These are phyloP conservation scores for Monosporascus sp. DNA, from an alignment of 2,329 filamentous ascomycete genomes.

Conservation along the genomic window DNA sequence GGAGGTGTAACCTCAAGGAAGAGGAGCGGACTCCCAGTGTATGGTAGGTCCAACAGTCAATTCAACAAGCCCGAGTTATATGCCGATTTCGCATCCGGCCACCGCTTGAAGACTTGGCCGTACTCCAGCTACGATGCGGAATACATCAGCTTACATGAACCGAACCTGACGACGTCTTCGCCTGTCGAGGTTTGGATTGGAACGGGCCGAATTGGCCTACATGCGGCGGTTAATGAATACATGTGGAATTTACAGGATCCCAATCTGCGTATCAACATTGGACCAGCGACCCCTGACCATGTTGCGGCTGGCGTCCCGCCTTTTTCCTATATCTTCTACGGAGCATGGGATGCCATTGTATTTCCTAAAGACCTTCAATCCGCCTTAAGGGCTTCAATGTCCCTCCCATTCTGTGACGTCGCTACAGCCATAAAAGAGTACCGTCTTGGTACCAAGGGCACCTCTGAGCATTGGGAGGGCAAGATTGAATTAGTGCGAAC, in stretches of 20 bases:
- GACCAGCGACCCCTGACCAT: constrained; percentile 44
- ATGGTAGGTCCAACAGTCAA: neutral
- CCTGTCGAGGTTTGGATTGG: constrained; percentile 42
- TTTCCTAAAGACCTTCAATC: constrained; percentile 25
- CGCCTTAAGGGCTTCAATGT: constrained; percentile 5
- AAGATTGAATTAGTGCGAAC: constrained; percentile 23
- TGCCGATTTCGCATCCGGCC: constrained; percentile 22
- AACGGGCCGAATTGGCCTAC: constrained; percentile 23
- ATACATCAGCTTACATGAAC: constrained; percentile 16
- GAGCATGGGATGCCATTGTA: constrained; percentile 47
- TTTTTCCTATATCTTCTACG: constrained; percentile 40
- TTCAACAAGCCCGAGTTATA: constrained; percentile 7
- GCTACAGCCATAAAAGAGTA: constrained; percentile 25
- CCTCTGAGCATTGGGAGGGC: constrained; percentile 23
- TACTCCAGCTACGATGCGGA: constrained; percentile 22
- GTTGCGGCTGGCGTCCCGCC: constrained; percentile 44
- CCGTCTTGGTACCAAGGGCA: constrained; percentile 19
- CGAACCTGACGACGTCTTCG: constrained; percentile 23
- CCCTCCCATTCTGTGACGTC: constrained; percentile 19
- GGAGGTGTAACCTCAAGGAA: constrained; percentile 13
- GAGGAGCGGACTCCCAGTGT: neutral
- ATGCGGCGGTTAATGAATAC: constrained; percentile 41
- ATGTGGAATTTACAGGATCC: constrained; percentile 37
- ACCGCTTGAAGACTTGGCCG: constrained; percentile 20
- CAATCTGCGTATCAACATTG: constrained; percentile 31